Conservation (phyloP, 768 basidiomycete species). For the Mycena haematopus region DNA sequence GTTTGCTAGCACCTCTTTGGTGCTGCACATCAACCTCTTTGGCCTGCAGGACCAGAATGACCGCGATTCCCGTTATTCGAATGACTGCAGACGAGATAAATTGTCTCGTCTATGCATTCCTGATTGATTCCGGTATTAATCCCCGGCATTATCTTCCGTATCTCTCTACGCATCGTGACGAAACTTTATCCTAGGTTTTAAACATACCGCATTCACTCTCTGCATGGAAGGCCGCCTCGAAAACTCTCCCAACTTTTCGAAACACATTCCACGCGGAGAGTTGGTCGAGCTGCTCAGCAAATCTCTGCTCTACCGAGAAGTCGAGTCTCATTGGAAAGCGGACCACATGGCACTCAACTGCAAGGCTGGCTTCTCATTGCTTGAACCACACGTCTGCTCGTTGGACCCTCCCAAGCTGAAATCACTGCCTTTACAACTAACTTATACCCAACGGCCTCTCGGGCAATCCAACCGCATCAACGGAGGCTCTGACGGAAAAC, state of each 20-base stretch:
- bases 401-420: conserved; percentile 47
- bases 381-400: conserved; percentile 77
- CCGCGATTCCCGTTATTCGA: conserved; percentile 50
- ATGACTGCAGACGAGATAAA: conserved; percentile 87
- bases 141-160: conserved; percentile 3
- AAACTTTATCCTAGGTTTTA: conserved; percentile 60
- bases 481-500: conserved; percentile 41
- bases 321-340: conserved; percentile 82
- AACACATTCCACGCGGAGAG: conserved; percentile 82
- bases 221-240: conserved; percentile 77
- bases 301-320: conserved; percentile 80
- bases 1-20: no score
- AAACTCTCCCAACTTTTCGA: conserved; percentile 68
- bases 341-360: conserved; percentile 68
- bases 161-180: conserved; percentile 16
- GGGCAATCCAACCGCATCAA: conserved; percentile 12
- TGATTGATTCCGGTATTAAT: conserved; percentile 75
- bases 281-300: conserved; percentile 82
- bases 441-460: conserved; percentile 15
- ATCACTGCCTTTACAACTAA: conserved; percentile 20
- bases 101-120: conserved; percentile 83
- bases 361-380: conserved; percentile 73
- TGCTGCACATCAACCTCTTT: background rate
- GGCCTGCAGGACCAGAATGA: background rate
- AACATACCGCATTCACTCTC: conserved; percentile 83